Evolutionary conservation across 2,329 filamentous ascomycete genomes (phyloP).

Genomic region (Clarireedia sp.): DNA sequence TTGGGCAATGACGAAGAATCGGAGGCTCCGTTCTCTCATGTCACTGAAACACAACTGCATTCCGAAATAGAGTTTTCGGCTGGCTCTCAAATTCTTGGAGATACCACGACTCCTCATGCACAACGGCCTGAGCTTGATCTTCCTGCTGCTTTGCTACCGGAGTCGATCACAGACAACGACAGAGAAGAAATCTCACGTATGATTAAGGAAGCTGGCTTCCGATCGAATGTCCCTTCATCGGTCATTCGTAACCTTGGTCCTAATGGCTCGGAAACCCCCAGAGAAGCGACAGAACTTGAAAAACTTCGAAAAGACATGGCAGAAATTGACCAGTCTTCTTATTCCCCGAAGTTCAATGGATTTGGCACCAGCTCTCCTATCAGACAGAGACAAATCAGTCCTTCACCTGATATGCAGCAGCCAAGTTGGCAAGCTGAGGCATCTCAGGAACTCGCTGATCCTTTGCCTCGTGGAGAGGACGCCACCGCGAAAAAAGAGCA

Average conservation of each 20-base stretch:
- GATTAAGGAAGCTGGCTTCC: slow-evolving; percentile 42
- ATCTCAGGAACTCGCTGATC: slow-evolving; percentile 5
- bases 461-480: background rate
- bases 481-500: background rate
- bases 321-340: slow-evolving; percentile 12
- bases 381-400: background rate
- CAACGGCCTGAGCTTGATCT: background rate
- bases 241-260: slow-evolving; percentile 24
- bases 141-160: slow-evolving; percentile 21
- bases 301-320: slow-evolving; percentile 20
- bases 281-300: slow-evolving; percentile 19
- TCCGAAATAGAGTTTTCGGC: slow-evolving; percentile 11
- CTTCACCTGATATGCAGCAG: slow-evolving; percentile 11
- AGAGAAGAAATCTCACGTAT: slow-evolving; percentile 36
- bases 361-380: slow-evolving; percentile 23
- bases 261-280: slow-evolving; percentile 20
- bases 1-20: background rate
- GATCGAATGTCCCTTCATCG: slow-evolving; percentile 37
- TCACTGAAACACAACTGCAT: slow-evolving; percentile 23
- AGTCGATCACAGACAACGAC: slow-evolving; percentile 19
- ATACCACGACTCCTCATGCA: background rate
- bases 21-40: slow-evolving; percentile 22
- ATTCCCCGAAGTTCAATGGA: slow-evolving; percentile 29
- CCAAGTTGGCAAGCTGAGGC: slow-evolving; percentile 22
- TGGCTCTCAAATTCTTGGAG: background rate